These are phyloP conservation scores for Microbotryomycetes sp. DNA, from an alignment of 1,284 basidiomycete species.

Conservation along the genomic window DNA sequence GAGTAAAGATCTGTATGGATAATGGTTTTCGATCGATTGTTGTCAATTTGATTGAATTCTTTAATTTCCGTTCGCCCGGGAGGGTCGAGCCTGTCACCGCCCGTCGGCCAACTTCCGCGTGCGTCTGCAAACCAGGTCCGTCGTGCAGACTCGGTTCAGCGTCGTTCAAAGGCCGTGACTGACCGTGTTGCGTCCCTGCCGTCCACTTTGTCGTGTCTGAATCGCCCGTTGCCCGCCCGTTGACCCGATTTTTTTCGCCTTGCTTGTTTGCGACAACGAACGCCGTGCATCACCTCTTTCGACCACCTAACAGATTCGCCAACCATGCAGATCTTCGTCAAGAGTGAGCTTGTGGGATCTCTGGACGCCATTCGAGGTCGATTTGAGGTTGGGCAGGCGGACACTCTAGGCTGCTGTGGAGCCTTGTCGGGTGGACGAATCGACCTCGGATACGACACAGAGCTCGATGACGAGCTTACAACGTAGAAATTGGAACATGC, in stretches of 20 bases:
- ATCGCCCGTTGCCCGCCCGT: neutral
- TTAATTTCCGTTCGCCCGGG: no score
- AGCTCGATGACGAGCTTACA: no score
- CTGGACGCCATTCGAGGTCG: neutral
- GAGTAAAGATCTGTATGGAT: no score
- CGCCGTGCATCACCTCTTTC: neutral
- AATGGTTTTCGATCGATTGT: neutral
- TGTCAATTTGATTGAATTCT: neutral
- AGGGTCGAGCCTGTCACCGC: no score
- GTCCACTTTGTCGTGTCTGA: no score
- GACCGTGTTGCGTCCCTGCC: no score
- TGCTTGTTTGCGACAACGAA: neutral
- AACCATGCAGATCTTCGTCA: constrained; percentile 52
- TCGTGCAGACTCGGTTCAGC: no score
- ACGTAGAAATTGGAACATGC: neutral
- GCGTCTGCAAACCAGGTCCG: neutral
- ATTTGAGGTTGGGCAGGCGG: neutral
- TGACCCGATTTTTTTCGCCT: neutral
- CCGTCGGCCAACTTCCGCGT: neutral
- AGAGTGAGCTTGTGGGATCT: constrained; percentile 40
- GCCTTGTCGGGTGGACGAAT: no score
- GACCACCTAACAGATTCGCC: neutral
- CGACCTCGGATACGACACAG: no score
- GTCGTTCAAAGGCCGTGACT: no score
- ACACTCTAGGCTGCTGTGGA: no score